These are phyloP conservation scores for Dipteronia sinensis DNA, from an alignment of 345 rosid species.

Conservation along the genomic window DNA sequence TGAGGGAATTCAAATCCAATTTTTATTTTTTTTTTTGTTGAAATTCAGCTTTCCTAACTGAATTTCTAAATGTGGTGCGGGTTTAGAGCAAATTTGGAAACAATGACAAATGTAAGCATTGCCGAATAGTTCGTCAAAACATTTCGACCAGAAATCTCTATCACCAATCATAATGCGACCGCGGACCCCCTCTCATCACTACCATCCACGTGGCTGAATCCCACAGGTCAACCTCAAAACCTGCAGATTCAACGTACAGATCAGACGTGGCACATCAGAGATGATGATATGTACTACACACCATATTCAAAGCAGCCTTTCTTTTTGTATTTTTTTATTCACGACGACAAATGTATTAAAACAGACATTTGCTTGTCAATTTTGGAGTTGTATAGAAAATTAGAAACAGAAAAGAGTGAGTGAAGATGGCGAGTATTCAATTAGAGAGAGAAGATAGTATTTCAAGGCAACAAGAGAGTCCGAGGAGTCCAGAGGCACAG, in stretches of 20 bases:
- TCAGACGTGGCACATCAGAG: background rate
- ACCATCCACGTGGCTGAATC: slow-evolving; percentile 18
- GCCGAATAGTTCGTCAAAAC: background rate
- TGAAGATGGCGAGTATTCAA: slow-evolving; percentile 44
- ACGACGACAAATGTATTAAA: background rate
- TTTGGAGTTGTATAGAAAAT: background rate
- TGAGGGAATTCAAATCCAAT: no score
- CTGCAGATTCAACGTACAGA: background rate
- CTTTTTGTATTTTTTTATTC: background rate
- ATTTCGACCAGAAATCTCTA: slow-evolving; percentile 16
- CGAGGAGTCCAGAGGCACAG: slow-evolving; percentile 86
- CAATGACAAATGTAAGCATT: no score
- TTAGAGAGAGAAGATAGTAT: slow-evolving; percentile 12
- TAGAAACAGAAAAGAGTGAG: background rate
- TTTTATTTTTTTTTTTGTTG: no score
- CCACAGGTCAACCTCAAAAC: background rate
- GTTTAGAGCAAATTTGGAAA: no score
- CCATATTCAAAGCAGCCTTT: background rate
- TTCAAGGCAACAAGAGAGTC: slow-evolving; percentile 45
- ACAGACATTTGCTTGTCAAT: background rate
- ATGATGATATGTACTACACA: background rate
- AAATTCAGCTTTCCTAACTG: no score
- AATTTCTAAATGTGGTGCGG: no score
- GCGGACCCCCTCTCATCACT: background rate
- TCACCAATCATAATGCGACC: slow-evolving; percentile 9